Conservation (phyloP, 208 protist species). For the Novymonas esmeraldas region DNA sequence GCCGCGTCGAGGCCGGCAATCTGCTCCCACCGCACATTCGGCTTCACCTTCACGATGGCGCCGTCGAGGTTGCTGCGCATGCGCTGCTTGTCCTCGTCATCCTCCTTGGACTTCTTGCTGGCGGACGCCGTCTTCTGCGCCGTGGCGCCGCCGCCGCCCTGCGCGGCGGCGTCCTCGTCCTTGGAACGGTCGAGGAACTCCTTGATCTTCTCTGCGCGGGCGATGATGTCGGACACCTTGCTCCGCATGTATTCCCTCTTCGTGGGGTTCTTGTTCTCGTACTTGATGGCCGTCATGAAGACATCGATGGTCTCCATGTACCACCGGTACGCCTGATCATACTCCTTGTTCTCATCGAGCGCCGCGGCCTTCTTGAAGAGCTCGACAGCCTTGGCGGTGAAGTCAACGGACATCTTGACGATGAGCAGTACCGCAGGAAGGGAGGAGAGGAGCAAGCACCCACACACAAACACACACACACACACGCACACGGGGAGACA, state of each 20-base stretch:
- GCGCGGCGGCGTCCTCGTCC: conserved; percentile 44
- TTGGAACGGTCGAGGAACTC: conserved; percentile 89
- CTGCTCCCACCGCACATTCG: conserved; percentile 90
- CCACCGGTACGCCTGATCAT: conserved; percentile 91
- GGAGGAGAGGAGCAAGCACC: not conserved
- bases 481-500: not conserved
- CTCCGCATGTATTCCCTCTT: conserved; percentile 93
- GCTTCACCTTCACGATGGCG: conserved; percentile 80
- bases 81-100: conserved; percentile 93
- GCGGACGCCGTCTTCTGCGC: conserved; percentile 70
- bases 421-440: not conserved
- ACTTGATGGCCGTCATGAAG: conserved; percentile 96
- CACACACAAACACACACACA: conserved; percentile 5
- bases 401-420: conserved; percentile 85
- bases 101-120: conserved; percentile 90
- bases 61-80: conserved; percentile 82
- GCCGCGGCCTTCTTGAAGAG: conserved; percentile 92
- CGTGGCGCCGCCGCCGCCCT: conserved; percentile 26
- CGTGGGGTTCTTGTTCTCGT: conserved; percentile 94
- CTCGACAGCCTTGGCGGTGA: conserved; percentile 94
- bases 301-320: conserved; percentile 96
- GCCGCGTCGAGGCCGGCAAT: conserved; percentile 91
- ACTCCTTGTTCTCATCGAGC: conserved; percentile 93
- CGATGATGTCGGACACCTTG: conserved; percentile 94
- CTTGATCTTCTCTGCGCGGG: conserved; percentile 96